phyloP scores from a whole-genome alignment of 2,329 filamentous ascomycete genomes.

The Parastagonospora avenae region DNA sequence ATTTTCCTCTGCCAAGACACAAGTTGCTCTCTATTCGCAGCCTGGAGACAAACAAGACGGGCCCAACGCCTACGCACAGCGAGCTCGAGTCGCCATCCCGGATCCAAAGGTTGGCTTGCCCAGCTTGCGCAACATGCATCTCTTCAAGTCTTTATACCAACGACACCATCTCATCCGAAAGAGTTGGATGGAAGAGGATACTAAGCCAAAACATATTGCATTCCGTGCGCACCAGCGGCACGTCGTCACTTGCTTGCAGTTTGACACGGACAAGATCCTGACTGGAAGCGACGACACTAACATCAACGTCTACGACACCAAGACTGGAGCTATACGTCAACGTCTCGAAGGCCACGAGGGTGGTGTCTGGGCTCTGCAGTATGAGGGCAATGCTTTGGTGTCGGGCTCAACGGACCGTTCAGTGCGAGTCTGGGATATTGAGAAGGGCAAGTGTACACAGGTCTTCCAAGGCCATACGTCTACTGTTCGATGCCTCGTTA shows the following conservation, averaged over 20 bases:
- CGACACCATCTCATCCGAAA: slow-evolving; percentile 88
- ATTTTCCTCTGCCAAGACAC: slow-evolving; percentile 50
- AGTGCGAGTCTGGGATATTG: slow-evolving; percentile 99
- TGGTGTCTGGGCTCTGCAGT: slow-evolving; percentile 96
- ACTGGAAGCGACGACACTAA: slow-evolving; percentile 97
- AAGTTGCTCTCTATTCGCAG: slow-evolving; percentile 52
- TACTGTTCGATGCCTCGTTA: slow-evolving; percentile 93
- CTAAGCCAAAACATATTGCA: slow-evolving; percentile 87
- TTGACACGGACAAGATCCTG: slow-evolving; percentile 96
- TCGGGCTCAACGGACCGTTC: slow-evolving; percentile 96
- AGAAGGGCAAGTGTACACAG: slow-evolving; percentile 88
- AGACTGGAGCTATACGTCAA: slow-evolving; percentile 82
- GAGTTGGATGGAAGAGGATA: slow-evolving; percentile 85
- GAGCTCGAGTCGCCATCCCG: slow-evolving; percentile 80
- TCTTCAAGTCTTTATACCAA: slow-evolving; percentile 96
- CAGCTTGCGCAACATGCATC: slow-evolving; percentile 80
- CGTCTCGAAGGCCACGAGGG: slow-evolving; percentile 93
- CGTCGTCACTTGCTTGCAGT: slow-evolving; percentile 96
- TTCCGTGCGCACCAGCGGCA: slow-evolving; percentile 96
- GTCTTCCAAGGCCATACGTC: slow-evolving; percentile 98
- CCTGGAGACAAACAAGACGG: slow-evolving; percentile 69
- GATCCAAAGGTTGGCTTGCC: slow-evolving; percentile 80
- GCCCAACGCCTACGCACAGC: slow-evolving; percentile 82
- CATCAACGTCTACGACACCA: slow-evolving; percentile 97
- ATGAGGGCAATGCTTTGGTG: slow-evolving; percentile 91